phyloP scores from a whole-genome alignment of 202 grass and related monocot species.

The Hordeum pubiflorum region DNA sequence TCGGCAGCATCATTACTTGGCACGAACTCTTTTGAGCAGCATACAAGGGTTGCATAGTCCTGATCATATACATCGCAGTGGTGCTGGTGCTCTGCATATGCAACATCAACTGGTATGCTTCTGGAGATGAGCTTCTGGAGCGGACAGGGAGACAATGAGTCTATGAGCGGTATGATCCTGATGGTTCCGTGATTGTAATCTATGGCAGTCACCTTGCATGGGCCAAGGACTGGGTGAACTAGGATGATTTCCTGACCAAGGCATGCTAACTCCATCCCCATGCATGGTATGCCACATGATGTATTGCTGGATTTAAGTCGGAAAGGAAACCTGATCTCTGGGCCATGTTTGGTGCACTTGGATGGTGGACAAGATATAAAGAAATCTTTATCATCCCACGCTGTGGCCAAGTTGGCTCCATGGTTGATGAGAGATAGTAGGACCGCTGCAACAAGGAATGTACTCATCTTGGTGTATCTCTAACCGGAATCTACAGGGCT shows the following conservation, averaged over 20 bases:
- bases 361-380: not conserved
- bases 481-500: not conserved
- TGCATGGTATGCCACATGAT: not conserved
- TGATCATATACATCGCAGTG: too few species aligned
- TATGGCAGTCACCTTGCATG: conserved; percentile 13
- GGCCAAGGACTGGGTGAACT: not conserved
- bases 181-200: not conserved
- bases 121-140: not conserved
- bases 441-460: not conserved
- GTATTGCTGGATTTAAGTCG: not conserved
- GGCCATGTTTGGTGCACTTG: not conserved
- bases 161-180: not conserved
- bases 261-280: conserved; percentile 1
- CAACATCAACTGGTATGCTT: not conserved
- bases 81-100: not conserved
- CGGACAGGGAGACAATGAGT: not conserved
- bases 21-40: not conserved
- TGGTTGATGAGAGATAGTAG: not conserved
- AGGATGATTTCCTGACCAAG: conserved; percentile 18
- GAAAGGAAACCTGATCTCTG: not conserved
- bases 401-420: not conserved
- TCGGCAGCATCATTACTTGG: too few species aligned
- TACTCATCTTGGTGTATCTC: not conserved
- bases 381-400: not conserved
- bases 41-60: not conserved